Conservation (phyloP, 2,329 filamentous ascomycete species). For the Aureobasidium mangrovei region DNA sequence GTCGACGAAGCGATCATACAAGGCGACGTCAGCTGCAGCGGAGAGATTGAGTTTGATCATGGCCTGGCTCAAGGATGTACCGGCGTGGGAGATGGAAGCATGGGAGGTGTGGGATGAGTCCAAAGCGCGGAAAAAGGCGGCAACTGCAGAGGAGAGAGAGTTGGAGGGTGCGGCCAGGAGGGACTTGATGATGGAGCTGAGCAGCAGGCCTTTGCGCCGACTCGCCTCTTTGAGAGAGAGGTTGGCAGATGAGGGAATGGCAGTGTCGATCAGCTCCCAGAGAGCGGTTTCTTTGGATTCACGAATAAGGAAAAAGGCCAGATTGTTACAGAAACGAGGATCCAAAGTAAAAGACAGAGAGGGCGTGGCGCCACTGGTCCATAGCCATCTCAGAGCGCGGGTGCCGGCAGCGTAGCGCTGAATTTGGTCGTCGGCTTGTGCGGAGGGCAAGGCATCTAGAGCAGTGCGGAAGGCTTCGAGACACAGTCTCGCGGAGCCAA, state of each 20-base stretch:
- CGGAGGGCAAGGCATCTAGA: constrained; percentile 16
- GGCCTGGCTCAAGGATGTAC: background rate
- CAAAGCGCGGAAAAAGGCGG: constrained; percentile 1
- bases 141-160: background rate
- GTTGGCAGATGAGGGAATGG: background rate
- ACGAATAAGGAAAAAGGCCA: constrained; percentile 21
- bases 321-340: constrained; percentile 16
- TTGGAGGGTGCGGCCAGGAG: background rate
- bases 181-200: constrained; percentile 4
- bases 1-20: constrained; percentile 12
- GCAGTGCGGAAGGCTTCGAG: constrained; percentile 25
- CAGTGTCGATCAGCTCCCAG: constrained; percentile 23
- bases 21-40: background rate
- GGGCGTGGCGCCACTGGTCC: constrained; percentile 18
- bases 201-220: constrained; percentile 4
- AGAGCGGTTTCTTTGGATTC: constrained; percentile 23
- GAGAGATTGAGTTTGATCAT: background rate
- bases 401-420: constrained; percentile 21
- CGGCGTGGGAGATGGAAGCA: background rate
- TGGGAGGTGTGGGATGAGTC: background rate
- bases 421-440: constrained; percentile 13
- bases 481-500: constrained; percentile 32
- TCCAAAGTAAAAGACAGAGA: constrained; percentile 19
- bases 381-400: constrained; percentile 24
- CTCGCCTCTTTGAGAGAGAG: background rate